Base-by-base conservation (phyloP, 768 basidiomycete species). In the Chalciporus sphaerocephalus region DNA sequence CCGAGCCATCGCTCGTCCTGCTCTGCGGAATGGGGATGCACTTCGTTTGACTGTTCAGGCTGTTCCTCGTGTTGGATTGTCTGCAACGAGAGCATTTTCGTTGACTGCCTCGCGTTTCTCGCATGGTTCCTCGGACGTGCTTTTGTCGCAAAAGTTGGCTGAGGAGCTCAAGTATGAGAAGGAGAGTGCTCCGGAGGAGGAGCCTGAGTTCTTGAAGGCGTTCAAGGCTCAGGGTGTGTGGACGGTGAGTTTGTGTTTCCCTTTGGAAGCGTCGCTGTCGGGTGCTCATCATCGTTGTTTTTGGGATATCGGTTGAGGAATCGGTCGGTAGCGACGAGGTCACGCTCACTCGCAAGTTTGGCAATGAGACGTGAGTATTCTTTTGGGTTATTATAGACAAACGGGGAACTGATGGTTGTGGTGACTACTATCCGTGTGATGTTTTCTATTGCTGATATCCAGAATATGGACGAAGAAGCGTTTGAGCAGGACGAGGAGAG, bases 361-460 rank as follows among this genome's bases (percentile, higher is more conserved):
- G 91, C 50, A 91, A 90, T 56, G 95, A 98, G 69, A 78, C 68
- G 92, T 95, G 55, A 46, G 86, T 78, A 0, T n/a, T 7, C 5
- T 15, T 2, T n/a, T 4, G 10, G 4, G 17, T 20, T 13, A 13
- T 22, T 28, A 12, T 2, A 17, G 8, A 13, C n/a, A 15, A 30
- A 15, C 4, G 28, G 16, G 36, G 28, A 5, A 21, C 24, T 50
- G 12, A 38, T 16, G 30, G 8, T 40, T 17, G 13, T n/a, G 17
- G 34, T 33, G 17, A 17, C 34, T 58, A 94, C 92, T 54, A 79
- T 98, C 65, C 88, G 86, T 24, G 64, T 94, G 60, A 84, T 92
- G 66, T 96, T 98, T 78, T 92, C 92, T 48, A 89, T 95, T 54
- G 85, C 88, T 32, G 94, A 97, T 66, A 74, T 95, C 42, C 81